These are phyloP conservation scores for Alternaria brassicae DNA, from an alignment of 2,329 filamentous ascomycete genomes.

Conservation along the genomic window DNA sequence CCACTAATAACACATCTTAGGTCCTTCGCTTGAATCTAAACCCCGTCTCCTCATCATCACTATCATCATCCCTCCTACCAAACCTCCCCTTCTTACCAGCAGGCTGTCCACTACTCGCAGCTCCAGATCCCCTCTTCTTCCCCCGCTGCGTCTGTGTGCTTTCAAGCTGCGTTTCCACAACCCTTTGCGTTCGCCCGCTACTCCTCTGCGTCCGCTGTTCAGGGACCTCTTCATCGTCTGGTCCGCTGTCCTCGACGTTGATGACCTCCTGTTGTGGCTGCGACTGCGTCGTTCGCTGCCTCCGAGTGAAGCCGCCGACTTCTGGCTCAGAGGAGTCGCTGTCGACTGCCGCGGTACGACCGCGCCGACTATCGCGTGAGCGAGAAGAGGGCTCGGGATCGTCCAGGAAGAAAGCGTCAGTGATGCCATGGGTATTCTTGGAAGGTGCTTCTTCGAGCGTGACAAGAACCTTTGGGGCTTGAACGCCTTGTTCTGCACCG, in stretches of 20 bases:
- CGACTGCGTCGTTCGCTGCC: conserved; percentile 19
- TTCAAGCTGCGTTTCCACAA: conserved; percentile 43
- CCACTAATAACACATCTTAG: not conserved
- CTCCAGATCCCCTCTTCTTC: conserved; percentile 41
- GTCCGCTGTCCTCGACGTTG: conserved; percentile 43
- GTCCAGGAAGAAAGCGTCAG: conserved; percentile 78
- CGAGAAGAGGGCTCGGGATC: conserved; percentile 28
- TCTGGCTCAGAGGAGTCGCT: conserved; percentile 36
- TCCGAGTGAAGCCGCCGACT: conserved; percentile 40
- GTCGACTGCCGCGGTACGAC: conserved; percentile 13
- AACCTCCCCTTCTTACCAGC: conserved; percentile 38
- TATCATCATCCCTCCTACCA: conserved; percentile 53
- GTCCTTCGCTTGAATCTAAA: conserved; percentile 59
- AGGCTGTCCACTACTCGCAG: conserved; percentile 32
- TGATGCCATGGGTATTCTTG: conserved; percentile 74
- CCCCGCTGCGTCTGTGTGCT: conserved; percentile 35
- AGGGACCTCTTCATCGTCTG: conserved; percentile 35
- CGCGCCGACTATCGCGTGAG: conserved; percentile 20
- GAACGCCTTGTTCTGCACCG: conserved; percentile 48
- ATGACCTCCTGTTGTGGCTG: conserved; percentile 27
- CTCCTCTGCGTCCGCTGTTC: conserved; percentile 30
- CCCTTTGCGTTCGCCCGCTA: conserved; percentile 33
- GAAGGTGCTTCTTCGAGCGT: conserved; percentile 71
- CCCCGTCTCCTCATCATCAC: conserved; percentile 64
- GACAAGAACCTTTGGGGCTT: conserved; percentile 68